Percentiles rank a stretch among this genome's conserved stretches.
These are phyloP conservation scores for Boletus vinaceobasis DNA, from an alignment of 768 basidiomycete genomes.

Conservation along the genomic window DNA sequence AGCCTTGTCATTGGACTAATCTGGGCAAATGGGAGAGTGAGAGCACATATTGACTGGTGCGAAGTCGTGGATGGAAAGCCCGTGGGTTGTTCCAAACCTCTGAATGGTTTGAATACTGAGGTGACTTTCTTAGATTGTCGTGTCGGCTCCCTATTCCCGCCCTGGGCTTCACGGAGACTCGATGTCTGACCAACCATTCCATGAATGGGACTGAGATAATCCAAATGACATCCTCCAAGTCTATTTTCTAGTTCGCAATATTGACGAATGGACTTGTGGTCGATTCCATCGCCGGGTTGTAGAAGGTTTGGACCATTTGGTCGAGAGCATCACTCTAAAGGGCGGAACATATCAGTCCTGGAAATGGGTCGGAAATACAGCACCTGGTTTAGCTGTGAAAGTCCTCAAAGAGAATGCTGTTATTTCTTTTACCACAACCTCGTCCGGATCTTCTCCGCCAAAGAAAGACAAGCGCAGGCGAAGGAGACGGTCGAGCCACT, in stretches of 20 bases:
- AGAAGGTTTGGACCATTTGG: constrained; percentile 37
- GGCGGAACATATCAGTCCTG: constrained; percentile 41
- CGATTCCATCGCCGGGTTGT: constrained; percentile 40
- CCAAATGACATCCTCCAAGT: too few relatives aligned
- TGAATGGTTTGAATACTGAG: too few relatives aligned
- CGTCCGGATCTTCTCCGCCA: too few relatives aligned
- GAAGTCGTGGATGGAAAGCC: too few relatives aligned
- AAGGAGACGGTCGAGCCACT: constrained; percentile 29
- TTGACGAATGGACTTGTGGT: constrained; percentile 50
- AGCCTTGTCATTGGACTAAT: constrained; percentile 53
- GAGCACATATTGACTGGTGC: too few relatives aligned
- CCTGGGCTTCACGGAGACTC: too few relatives aligned
- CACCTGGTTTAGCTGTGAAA: constrained; percentile 14
- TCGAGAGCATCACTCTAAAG: constrained; percentile 32
- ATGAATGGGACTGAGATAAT: too few relatives aligned
- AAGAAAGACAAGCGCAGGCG: constrained; percentile 30
- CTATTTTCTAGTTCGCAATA: too few relatives aligned
- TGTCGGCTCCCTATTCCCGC: too few relatives aligned
- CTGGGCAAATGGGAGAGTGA: constrained; percentile 50
- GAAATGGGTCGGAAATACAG: constrained; percentile 42
- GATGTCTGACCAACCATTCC: too few relatives aligned
- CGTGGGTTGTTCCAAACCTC: too few relatives aligned
- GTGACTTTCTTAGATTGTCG: too few relatives aligned
- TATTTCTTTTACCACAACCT: constrained; percentile 24
- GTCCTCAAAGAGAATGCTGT: constrained; percentile 37